These are phyloP conservation scores for Alternaria tenuissima DNA, from an alignment of 2,329 filamentous ascomycete species.

Conservation along the genomic window DNA sequence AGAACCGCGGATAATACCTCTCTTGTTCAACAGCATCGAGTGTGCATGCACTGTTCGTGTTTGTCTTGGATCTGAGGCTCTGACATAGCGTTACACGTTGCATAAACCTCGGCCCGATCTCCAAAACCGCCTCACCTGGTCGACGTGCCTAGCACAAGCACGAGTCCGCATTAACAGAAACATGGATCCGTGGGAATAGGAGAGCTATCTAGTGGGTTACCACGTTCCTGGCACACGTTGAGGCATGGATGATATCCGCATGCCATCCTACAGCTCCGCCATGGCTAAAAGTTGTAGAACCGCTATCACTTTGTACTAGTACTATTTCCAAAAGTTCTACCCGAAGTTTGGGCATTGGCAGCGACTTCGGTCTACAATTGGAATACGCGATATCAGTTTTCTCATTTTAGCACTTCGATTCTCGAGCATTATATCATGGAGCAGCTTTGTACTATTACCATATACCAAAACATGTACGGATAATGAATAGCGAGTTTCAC, in stretches of 20 bases:
- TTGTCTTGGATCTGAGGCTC: neutral
- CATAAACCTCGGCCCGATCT: constrained; percentile 5
- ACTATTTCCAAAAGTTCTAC: neutral
- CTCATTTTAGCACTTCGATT: neutral
- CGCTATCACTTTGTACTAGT: constrained; percentile 9
- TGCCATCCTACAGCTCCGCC: neutral
- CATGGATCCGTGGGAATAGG: neutral
- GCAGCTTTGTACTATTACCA: constrained; percentile 6
- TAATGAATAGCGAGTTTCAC: constrained; percentile 2
- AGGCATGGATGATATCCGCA: neutral
- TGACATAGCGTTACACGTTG: neutral
- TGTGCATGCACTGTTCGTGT: neutral
- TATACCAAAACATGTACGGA: neutral
- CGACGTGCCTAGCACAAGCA: neutral
- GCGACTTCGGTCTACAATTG: neutral
- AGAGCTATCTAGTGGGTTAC: neutral
- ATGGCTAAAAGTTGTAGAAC: constrained; percentile 2
- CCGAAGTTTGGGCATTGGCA: neutral
- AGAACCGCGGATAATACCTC: neutral
- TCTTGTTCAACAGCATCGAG: neutral
- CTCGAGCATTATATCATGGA: constrained; percentile 1
- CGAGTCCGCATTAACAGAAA: neutral
- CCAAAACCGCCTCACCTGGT: neutral
- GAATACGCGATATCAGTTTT: neutral
- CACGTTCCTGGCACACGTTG: neutral